Evolutionary conservation across 2,329 filamentous ascomycete species (phyloP), one percentile per base, ranked within the genome.

Genomic region (Metarhizium brunneum): DNA sequence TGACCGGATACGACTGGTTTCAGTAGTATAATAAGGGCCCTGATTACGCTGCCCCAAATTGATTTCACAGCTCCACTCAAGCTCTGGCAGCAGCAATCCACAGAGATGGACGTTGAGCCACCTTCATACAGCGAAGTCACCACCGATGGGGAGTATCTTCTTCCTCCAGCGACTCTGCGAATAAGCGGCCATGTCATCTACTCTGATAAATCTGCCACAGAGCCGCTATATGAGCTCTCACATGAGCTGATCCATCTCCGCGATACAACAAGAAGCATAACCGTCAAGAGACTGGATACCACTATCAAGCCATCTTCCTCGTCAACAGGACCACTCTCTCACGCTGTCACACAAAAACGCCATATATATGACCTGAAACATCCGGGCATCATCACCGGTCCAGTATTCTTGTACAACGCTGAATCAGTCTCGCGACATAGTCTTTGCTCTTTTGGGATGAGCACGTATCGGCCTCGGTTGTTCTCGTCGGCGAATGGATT

Each of bases 281-380:
- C 60, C 47, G 55, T 72, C 40, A 61, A 66, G 51, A 64, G 68
- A 7, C 58, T 72, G n/a, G 66, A 71, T 54, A 58, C 64, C 53
- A 55, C 56, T 6, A 54, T 69, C 53, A 65, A 62, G 50, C 59
- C 52, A n/a, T 53, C 53, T 29, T 32, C 36, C 25, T 32, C 29
- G 40, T 16, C 38, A 40, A 10, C 58, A 30, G 65, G 64, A 20
- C 47, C 54, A 18, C 65, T 30, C n/a, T 51, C 69, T 2, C 61
- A 64, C 30, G 56, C 67, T 30, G 58, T 62, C 40, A 57, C 65
- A 6, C 66, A 63, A 42, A 63, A 66, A 38, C 64, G 66, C 14
- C 69, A 68, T 55, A 61, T 72, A 30, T 72, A 65, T 56, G 63
- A 71, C 54, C 62, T 73, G 52, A 67, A 64, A 55, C 70, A 71